A percentile compares a stretch with the other conserved stretches of the same genome.
phyloP scores from a whole-genome alignment of 2,329 filamentous ascomycete genomes.

The Xylaria sp. region DNA sequence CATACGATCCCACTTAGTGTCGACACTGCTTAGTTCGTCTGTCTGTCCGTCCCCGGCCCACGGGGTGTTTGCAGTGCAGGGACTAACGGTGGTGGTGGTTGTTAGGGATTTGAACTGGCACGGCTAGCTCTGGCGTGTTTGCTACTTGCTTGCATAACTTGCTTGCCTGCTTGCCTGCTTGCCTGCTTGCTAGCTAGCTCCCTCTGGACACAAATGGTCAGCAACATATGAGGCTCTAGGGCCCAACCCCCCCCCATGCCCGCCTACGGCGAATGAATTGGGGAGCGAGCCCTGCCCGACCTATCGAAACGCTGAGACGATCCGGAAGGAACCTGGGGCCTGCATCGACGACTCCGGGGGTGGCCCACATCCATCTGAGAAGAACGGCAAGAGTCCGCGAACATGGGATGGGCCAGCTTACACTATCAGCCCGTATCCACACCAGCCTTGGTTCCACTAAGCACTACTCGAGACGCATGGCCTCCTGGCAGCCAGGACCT shows the following conservation, averaged over 20 bases:
- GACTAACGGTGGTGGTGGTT: neutral
- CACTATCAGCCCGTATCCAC: slow-evolving; percentile 41
- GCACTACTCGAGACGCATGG: slow-evolving; percentile 33
- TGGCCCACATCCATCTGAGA: slow-evolving; percentile 38
- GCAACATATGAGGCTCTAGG: slow-evolving; percentile 31
- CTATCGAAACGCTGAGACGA: slow-evolving; percentile 25
- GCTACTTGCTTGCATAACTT: too few relatives aligned
- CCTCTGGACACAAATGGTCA: slow-evolving; percentile 18
- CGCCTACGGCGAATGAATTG: slow-evolving; percentile 19
- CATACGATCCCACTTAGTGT: slow-evolving; percentile 15
- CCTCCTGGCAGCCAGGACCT: slow-evolving; percentile 10
- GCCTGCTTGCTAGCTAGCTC: too few relatives aligned
- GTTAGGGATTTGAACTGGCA: neutral
- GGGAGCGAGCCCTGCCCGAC: neutral
- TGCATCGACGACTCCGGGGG: slow-evolving; percentile 33
- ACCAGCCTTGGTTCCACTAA: slow-evolving; percentile 34
- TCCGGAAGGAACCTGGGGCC: slow-evolving; percentile 29
- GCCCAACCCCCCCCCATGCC: slow-evolving; percentile 2
- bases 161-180: too few relatives aligned
- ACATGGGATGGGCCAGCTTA: slow-evolving; percentile 43
- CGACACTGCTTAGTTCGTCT: slow-evolving; percentile 1
- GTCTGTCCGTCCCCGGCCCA: neutral
- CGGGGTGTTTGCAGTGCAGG: neutral
- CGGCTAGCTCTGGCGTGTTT: slow-evolving; percentile 8
- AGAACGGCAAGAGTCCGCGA: slow-evolving; percentile 48